Evolutionary conservation across 805 yeast species (phyloP), one percentile per base, ranked within the genome.

Genomic region (Hemisphaericaspora nanyangensis): DNA sequence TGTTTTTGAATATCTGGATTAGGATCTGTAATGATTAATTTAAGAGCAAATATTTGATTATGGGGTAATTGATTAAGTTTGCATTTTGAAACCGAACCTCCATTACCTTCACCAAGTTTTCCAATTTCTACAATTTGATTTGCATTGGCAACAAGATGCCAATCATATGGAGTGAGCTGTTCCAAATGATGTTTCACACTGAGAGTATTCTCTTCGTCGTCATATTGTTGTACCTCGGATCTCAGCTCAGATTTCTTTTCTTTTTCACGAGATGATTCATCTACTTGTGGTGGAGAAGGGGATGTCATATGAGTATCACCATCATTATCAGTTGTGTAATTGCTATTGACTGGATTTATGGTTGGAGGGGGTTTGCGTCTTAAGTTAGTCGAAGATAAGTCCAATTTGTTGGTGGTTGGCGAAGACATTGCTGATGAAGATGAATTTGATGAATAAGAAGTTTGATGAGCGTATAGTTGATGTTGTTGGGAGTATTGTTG

Each of bases 41-140:
- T 91, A 44, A 93, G 64, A 1, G 99, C 99, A 72, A 91, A 91
- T 4, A 89, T 70, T 24, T 77, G 76, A 17, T 68, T 56, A 40
- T 65, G 68, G 8, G 50, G 40, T 12, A 41, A 20, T 24, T 45
- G 41, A 13, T 33, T 12, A 37, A 91, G 66, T 41, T 67, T 66
- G 60, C 98, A 91, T 56, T 87, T 82, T 16, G 82, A 74, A 8
- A 91, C 99, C 8, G 86, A 74, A 0, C 98, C 99, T 12, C 96
- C 95, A 26, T 87, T 82, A 13, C 99, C 99, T 65, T 93, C 98
- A 15, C 99, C 99, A 17, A 91, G 60, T 20, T 77, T 72, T 16
- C 80, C 80, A 28, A 90, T 47, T 39, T 86, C 88, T 6, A 76
- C 66, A 27, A 93, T 85, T 32, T 79, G 75, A 35, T 77, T 76